phyloP scores from a whole-genome alignment of 352 stramenopile species.

The Pythium dissimile region DNA sequence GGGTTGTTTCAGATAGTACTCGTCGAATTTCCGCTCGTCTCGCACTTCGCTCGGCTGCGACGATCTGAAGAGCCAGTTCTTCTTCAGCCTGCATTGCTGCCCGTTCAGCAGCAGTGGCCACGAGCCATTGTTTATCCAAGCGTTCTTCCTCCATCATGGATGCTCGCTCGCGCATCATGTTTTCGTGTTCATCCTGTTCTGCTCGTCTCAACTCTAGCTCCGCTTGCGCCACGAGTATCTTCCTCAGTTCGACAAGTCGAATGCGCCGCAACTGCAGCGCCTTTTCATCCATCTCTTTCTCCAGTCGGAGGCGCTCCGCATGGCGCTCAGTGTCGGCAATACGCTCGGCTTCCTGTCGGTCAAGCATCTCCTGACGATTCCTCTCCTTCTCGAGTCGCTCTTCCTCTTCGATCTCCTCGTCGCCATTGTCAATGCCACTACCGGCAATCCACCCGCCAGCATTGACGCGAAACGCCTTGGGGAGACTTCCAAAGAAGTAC shows the following conservation, averaged over 20 bases:
- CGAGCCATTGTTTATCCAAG: conserved; percentile 24
- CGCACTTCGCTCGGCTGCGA: conserved; percentile 27
- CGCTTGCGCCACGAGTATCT: conserved; percentile 48
- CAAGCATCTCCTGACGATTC: conserved; percentile 52
- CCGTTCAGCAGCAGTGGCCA: conserved; percentile 31
- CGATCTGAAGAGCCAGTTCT: conserved; percentile 8
- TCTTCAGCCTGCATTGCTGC: conserved; percentile 49
- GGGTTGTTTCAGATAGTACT: conserved; percentile 38
- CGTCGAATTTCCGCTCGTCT: conserved; percentile 28
- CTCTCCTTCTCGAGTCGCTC: conserved; percentile 55
- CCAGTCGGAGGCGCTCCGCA: conserved; percentile 42
- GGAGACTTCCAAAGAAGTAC: conserved; percentile 72
- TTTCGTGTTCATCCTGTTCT: conserved; percentile 28
- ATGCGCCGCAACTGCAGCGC: conserved; percentile 42
- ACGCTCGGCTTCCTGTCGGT: conserved; percentile 56
- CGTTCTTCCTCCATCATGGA: conserved; percentile 42
- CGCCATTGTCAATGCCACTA: conserved; percentile 65
- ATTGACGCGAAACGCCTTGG: conserved; percentile 36
- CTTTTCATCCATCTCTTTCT: conserved; percentile 68
- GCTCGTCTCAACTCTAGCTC: conserved; percentile 44
- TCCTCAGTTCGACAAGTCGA: conserved; percentile 52
- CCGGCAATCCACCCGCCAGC: conserved; percentile 45
- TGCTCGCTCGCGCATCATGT: conserved; percentile 13
- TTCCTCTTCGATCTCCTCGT: conserved; percentile 73
- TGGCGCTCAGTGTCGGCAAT: conserved; percentile 50